Base-by-base conservation (phyloP, 2,329 filamentous ascomycete species). In the Pseudogymnoascus sp. region DNA sequence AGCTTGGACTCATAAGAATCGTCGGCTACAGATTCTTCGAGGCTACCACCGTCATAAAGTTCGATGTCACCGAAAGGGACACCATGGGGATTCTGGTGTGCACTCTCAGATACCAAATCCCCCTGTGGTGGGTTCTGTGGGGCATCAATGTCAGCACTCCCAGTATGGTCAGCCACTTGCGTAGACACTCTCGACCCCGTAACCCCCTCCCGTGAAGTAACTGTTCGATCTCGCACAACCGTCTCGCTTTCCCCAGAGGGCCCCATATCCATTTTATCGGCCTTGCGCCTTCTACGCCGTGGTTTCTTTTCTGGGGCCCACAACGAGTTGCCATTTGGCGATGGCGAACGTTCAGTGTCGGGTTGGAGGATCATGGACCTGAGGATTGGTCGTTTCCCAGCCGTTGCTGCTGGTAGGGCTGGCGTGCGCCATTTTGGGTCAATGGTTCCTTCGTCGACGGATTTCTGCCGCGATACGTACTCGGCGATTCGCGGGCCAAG, bases 361-460 rank as follows among this genome's bases (percentile, higher is more conserved):
- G 64, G 65, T n/a, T 65, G 62, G 17, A 67, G 50, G 23, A 65
- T 35, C 21, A 68, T 60, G 53, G 64, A 60, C 46, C 66, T 69
- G 5, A 67, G 50, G 2, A 63, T 50, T 6, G 68, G 64, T n/a
- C 65, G 61, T 53, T 63, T 68, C 19, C 42, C 62, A 21, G 64
- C 40, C 33, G 61, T 60, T 29, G 59, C 13, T 31, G 44, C 31
- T 15, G 68, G 66, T 62, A 70, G 56, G 15, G 63, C 63, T 56
- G 71, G 70, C 19, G 63, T 64, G 53, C 66, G 64, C 70, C 70
- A 72, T 59, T 70, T 66, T 5, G 62, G 50, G 53, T 72, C 72
- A 23, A 71, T 66, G 40, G 61, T 40, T 15, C 38, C 62, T 50
- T 72, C 68, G 15, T 69, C 64, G 23, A 65, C 46, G 1, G 61